Conservation (phyloP, 345 rosid species). For the Tarenaya hassleriana region DNA sequence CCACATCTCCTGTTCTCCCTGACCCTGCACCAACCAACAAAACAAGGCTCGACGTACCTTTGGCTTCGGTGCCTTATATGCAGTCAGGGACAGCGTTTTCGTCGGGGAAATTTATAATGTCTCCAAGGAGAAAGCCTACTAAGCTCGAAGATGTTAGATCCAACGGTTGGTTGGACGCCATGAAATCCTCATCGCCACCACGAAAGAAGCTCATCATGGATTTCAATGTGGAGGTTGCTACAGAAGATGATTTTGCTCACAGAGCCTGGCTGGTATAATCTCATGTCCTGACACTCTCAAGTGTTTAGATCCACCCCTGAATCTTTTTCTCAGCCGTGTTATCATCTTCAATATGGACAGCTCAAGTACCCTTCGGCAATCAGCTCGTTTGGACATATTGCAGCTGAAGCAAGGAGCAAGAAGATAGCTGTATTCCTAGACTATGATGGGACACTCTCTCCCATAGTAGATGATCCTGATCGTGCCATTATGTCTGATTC, state of each 20-base stretch:
- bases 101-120: conserved; percentile 44
- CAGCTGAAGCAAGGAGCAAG: conserved; percentile 57
- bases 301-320: not conserved
- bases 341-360: conserved; percentile 31
- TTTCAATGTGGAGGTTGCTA: conserved; percentile 41
- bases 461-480: conserved; percentile 96
- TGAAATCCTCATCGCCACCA: conserved; percentile 96
- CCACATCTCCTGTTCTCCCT: conserved; percentile 60
- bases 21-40: conserved; percentile 65
- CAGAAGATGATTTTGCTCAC: conserved; percentile 66
- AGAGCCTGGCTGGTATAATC: conserved; percentile 64
- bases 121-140: conserved; percentile 59
- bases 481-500: conserved; percentile 70
- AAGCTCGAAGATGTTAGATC: conserved; percentile 80
- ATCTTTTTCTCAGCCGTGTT: not conserved
- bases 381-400: conserved; percentile 49
- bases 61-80: conserved; percentile 37
- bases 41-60: conserved; percentile 57
- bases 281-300: not conserved
- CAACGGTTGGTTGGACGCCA: conserved; percentile 89
- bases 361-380: conserved; percentile 87
- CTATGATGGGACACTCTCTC: conserved; percentile 95
- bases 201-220: conserved; percentile 67
- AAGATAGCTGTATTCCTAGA: conserved; percentile 81
- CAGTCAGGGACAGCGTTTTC: conserved; percentile 46